Percentiles rank a stretch among this genome's conserved stretches.
Conservation (phyloP, 176 grass and related monocot genomes). For the Tillandsia leiboldiana region DNA sequence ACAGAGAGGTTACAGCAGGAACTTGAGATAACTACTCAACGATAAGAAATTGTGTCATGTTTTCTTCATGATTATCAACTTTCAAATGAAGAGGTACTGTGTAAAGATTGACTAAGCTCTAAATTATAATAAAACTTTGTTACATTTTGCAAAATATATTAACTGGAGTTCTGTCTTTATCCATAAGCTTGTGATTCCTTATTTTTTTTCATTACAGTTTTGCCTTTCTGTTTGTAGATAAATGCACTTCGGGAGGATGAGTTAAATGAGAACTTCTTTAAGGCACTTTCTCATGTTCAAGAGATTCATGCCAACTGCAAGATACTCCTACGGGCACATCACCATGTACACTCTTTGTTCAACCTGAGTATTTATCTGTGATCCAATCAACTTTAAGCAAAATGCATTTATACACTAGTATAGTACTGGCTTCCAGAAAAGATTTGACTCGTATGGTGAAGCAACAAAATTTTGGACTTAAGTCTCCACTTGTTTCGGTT, state of each 20-base stretch:
- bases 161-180: background rate
- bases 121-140: background rate
- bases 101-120: background rate
- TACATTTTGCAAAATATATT: background rate
- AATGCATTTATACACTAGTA: background rate
- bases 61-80: constrained; percentile 97
- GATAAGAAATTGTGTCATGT: constrained; percentile 89
- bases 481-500: too few species aligned
- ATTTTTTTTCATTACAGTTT: constrained; percentile 9
- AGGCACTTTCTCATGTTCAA: constrained; percentile 86
- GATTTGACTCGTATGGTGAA: too few species aligned
- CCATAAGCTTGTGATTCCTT: background rate
- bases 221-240: constrained; percentile 44
- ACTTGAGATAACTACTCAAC: constrained; percentile 90
- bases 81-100: constrained; percentile 76
- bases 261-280: constrained; percentile 90
- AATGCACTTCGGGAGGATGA: constrained; percentile 83
- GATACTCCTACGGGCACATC: constrained; percentile 81
- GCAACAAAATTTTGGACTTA: too few species aligned
- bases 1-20: constrained; percentile 95
- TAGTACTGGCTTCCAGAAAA: background rate
- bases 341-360: constrained; percentile 46
- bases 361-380: background rate
- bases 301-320: constrained; percentile 99
- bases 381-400: background rate